A percentile compares a stretch with the other conserved stretches of the same genome.
These are phyloP conservation scores for Cucurbita maxima DNA, from an alignment of 306 rosid genomes.

Conservation along the genomic window DNA sequence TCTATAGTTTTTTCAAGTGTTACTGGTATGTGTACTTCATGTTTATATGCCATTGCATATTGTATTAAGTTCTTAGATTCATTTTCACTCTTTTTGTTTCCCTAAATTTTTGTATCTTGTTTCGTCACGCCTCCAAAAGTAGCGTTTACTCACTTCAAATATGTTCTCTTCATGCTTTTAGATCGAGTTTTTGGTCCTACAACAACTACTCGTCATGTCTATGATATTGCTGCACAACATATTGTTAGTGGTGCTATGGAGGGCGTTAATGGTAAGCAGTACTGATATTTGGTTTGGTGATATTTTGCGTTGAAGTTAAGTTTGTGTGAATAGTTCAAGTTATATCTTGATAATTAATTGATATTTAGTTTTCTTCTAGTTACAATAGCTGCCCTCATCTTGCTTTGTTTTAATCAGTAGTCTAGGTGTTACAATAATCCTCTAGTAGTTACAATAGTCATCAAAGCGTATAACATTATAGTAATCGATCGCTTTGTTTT, in stretches of 20 bases:
- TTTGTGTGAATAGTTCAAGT: conserved; percentile 4
- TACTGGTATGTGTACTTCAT: not conserved
- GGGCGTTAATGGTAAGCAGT: conserved; percentile 74
- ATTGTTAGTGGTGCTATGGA: conserved; percentile 90
- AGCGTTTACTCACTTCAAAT: conserved; percentile 3
- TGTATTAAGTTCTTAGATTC: not conserved
- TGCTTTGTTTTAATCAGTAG: not conserved
- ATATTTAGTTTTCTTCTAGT: not conserved
- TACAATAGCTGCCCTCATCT: not conserved
- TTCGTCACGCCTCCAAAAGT: not conserved
- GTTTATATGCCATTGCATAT: not conserved
- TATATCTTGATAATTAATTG: conserved; percentile 7
- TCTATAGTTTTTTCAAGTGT: not conserved
- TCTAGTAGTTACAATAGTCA: too few species aligned
- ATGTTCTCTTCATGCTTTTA: conserved; percentile 22
- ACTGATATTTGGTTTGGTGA: conserved; percentile 8
- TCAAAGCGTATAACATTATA: too few species aligned
- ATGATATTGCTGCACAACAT: conserved; percentile 93
- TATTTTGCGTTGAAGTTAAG: conserved; percentile 12
- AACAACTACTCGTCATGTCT: conserved; percentile 93
- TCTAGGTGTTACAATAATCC: too few species aligned
- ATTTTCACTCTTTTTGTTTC: not conserved
- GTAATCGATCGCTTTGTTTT: too few species aligned
- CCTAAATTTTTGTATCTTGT: not conserved
- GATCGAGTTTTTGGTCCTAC: conserved; percentile 97